These are phyloP conservation scores for Pilobolus umbonatus DNA, from an alignment of 192 early-diverging fungal species.

Conservation along the genomic window DNA sequence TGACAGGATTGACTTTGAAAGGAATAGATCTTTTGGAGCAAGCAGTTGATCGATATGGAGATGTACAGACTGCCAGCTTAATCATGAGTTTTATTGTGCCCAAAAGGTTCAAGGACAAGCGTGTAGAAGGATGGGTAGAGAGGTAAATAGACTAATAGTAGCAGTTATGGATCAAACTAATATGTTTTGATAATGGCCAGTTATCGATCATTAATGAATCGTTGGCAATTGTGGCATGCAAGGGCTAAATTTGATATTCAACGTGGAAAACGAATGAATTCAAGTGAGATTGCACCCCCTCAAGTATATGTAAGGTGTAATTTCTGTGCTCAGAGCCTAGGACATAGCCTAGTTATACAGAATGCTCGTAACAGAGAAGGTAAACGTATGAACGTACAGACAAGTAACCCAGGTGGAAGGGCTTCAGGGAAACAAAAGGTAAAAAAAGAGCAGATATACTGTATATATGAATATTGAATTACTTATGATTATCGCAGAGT, in stretches of 20 bases:
- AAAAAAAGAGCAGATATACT: background rate
- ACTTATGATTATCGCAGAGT: slow-evolving; percentile 1
- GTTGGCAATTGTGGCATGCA: slow-evolving; percentile 81
- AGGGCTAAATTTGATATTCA: slow-evolving; percentile 90
- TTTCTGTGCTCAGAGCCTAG: slow-evolving; percentile 72
- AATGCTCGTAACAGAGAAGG: slow-evolving; percentile 45
- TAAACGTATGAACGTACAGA: slow-evolving; percentile 38
- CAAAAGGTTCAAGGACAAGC: slow-evolving; percentile 48
- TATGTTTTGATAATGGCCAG: slow-evolving; percentile 29
- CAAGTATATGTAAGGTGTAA: slow-evolving; percentile 86
- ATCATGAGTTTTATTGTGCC: slow-evolving; percentile 61
- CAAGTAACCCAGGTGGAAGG: slow-evolving; percentile 26
- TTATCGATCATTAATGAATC: slow-evolving; percentile 83
- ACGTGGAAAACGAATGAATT: slow-evolving; percentile 57
- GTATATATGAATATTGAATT: background rate
- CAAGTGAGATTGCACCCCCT: slow-evolving; percentile 57
- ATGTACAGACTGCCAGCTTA: slow-evolving; percentile 86
- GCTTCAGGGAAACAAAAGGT: slow-evolving; percentile 36
- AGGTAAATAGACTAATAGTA: slow-evolving; percentile 33
- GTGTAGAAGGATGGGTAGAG: slow-evolving; percentile 72
- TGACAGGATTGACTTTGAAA: slow-evolving; percentile 72
- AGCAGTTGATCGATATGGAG: slow-evolving; percentile 81
- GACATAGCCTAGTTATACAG: slow-evolving; percentile 47
- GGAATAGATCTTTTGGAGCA: slow-evolving; percentile 72
- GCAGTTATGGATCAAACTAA: too few species aligned